These are phyloP conservation scores for Diplodia intermedia DNA, from an alignment of 2,329 filamentous ascomycete species.

Conservation along the genomic window DNA sequence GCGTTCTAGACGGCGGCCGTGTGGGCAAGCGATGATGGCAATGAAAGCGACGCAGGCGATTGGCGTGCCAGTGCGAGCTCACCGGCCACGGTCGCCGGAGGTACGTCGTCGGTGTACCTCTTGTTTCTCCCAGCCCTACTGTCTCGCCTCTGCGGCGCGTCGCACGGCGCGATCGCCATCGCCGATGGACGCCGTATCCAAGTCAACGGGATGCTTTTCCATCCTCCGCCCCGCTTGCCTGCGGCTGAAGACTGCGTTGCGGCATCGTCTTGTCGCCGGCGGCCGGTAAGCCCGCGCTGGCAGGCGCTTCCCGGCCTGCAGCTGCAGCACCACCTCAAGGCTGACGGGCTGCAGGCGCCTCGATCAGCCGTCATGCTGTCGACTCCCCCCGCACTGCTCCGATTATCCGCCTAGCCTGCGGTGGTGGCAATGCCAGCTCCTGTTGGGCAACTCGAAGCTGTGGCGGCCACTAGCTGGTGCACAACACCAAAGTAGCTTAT, in stretches of 20 bases:
- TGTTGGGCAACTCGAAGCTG: conserved; percentile 12
- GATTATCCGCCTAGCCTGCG: background rate
- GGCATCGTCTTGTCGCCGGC: too few species aligned
- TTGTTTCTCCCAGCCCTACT: background rate
- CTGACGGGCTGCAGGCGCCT: conserved; percentile 23
- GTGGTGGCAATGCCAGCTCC: conserved; percentile 20
- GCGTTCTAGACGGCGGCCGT: background rate
- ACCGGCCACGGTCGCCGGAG: background rate
- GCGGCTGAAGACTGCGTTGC: conserved; percentile 1
- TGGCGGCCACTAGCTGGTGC: conserved; percentile 9
- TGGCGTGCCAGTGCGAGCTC: background rate
- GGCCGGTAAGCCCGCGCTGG: too few species aligned
- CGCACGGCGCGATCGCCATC: conserved; percentile 2
- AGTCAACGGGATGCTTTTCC: conserved; percentile 20
- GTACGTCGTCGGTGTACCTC: background rate
- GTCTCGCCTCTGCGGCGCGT: background rate
- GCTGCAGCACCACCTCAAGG: conserved; percentile 13
- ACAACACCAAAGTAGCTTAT: conserved; percentile 27
- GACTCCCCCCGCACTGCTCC: conserved; percentile 1
- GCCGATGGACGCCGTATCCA: background rate
- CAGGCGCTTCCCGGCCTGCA: conserved; percentile 15
- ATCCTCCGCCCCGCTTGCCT: conserved; percentile 14
- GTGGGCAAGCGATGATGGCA: conserved; percentile 1
- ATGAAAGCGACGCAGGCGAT: background rate
- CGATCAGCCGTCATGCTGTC: background rate